Conservation (phyloP, 208 protist genomes). For the Leishmania arabica region DNA sequence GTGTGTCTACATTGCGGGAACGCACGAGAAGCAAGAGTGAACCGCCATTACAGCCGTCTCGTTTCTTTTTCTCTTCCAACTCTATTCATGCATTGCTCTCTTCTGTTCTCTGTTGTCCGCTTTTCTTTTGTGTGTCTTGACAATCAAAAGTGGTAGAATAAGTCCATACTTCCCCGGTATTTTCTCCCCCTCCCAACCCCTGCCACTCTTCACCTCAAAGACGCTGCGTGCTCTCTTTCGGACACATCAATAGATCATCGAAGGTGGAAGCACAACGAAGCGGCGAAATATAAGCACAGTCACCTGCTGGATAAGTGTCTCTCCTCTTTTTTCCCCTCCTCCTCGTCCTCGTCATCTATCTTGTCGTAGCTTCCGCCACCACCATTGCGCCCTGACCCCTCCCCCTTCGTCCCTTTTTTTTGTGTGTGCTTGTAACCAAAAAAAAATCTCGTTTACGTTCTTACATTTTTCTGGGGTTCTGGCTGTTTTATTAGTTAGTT, state of each 20-base stretch:
- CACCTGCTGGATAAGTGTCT: no score
- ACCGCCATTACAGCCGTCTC: not conserved
- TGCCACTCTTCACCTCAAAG: no score
- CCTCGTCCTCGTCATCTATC: no score
- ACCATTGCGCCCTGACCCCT: no score
- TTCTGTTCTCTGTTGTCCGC: not conserved
- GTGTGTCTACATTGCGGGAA: not conserved
- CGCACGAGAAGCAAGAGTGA: not conserved
- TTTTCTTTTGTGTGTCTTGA: not conserved
- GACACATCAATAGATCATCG: not conserved
- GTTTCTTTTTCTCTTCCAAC: not conserved
- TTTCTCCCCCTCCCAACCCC: not conserved
- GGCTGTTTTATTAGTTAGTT: no score
- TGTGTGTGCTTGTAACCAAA: no score
- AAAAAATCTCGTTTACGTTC: no score
- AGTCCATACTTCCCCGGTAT: not conserved
- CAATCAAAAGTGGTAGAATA: not conserved
- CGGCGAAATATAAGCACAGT: not conserved
- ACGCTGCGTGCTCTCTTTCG: not conserved
- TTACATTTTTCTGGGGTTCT: no score
- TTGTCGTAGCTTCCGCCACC: no score
- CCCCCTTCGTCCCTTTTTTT: no score
- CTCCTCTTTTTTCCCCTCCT: no score
- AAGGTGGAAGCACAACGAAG: not conserved
- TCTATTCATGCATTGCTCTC: not conserved